Conservation (phyloP, 148 eudicot species). For the Heliosperma pusillum region DNA sequence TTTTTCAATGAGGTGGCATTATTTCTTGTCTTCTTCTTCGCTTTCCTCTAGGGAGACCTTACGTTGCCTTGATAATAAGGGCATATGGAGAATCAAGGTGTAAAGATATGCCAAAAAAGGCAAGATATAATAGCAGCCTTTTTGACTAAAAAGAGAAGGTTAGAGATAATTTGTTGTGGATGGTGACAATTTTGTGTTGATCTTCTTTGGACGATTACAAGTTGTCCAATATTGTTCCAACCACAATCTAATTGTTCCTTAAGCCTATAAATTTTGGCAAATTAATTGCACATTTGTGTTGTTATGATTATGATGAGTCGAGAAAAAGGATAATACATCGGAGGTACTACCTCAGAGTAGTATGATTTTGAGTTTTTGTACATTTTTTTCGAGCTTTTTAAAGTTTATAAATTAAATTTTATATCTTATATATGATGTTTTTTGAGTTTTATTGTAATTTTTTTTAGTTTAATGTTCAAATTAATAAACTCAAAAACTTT, state of each 20-base stretch:
- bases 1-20: background rate
- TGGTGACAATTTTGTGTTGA: constrained; percentile 6
- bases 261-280: background rate
- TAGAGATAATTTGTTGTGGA: constrained; percentile 8
- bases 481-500: too few relatives aligned
- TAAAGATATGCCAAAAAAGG: constrained; percentile 18
- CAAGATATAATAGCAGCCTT: constrained; percentile 16
- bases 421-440: too few relatives aligned
- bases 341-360: too few relatives aligned
- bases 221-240: background rate
- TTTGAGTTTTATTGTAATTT: too few relatives aligned
- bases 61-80: background rate
- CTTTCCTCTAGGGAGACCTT: background rate
- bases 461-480: too few relatives aligned
- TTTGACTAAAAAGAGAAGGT: constrained; percentile 7
- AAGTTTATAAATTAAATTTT: too few relatives aligned
- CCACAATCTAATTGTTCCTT: background rate
- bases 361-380: too few relatives aligned
- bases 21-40: background rate
- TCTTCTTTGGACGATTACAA: constrained; percentile 18
- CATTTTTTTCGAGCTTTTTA: too few relatives aligned
- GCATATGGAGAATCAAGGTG: background rate
- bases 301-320: too few relatives aligned
- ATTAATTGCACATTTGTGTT: background rate
- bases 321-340: too few relatives aligned